phyloP scores from a whole-genome alignment of 345 rosid species.

The Corymbia maculata region DNA sequence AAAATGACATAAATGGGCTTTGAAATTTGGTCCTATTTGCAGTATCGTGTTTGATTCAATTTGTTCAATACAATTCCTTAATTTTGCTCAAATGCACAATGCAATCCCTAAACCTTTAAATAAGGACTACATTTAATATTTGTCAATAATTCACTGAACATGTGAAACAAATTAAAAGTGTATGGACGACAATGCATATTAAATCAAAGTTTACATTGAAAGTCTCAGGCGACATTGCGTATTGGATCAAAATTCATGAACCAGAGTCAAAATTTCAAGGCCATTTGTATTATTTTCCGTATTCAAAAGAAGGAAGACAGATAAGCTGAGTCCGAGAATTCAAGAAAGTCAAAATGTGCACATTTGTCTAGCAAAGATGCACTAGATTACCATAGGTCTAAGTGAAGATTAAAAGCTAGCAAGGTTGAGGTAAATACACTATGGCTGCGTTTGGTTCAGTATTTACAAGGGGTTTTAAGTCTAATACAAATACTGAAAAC shows the following conservation, averaged over 20 bases:
- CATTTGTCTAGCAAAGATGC: neutral
- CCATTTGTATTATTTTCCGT: neutral
- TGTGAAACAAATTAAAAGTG: neutral
- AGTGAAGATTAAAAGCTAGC: neutral
- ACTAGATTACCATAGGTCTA: neutral
- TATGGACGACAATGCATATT: fast-evolving
- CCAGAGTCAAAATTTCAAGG: fast-evolving
- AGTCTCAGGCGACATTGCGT: fast-evolving
- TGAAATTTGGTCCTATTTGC: too few species aligned
- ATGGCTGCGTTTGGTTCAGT: too few species aligned
- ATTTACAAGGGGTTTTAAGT: too few species aligned
- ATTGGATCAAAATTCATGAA: neutral
- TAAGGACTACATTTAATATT: neutral
- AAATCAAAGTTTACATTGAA: neutral
- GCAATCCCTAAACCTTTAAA: fast-evolving
- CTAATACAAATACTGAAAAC: too few species aligned
- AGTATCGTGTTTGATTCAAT: too few species aligned
- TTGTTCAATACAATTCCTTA: too few species aligned
- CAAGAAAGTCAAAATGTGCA: neutral
- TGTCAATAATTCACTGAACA: fast-evolving
- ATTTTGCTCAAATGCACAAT: too few species aligned
- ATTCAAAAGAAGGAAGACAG: neutral
- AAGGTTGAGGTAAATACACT: neutral
- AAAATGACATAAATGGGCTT: too few species aligned
- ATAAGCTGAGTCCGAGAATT: neutral